Evolutionary conservation across 2,329 filamentous ascomycete genomes (phyloP), one percentile per base, ranked within the genome.

Genomic region (Alternaria ethzedia): DNA sequence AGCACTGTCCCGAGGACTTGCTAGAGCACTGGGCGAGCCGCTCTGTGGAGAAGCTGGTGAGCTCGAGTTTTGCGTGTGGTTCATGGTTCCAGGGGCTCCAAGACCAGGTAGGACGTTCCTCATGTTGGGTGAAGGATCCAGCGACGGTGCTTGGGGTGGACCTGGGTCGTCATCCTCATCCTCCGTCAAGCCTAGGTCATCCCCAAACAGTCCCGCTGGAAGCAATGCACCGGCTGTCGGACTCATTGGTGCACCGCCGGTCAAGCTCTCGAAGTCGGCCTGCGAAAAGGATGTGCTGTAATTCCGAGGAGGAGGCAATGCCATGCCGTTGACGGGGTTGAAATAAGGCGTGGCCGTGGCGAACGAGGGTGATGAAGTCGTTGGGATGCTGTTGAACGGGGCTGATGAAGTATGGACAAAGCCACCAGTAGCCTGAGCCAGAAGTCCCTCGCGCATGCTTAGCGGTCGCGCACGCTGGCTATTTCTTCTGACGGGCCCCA

Each of bases 211-310:
- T 63, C 87, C 88, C 1, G 91, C 91, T 0, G 92, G 92, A 15
- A 96, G 81, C 4, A 95, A 83, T 15, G 90, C 86, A 26, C 91
- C 89, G 3, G 92, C 92, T 5, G 91, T 91, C 2, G 92, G 92
- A 71, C 91, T 94, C 76, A 95, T 87, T 1, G 91, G 91, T 3
- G 90, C 91, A 26, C 87, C 89, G 17, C 85, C 86, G 4, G 86
- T 88, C 36, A 91, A 77, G 17, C 84, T 84, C 61, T 87, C 87
- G 5, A 90, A 80, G 17, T 91, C 89, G 2, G 88, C 86, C 30
- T 91, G 90, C 6, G 87, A 88, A 58, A 89, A 74, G 36, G 73
- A 75, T 9, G 67, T 57, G 43, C 59, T 67, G 56, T 67, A 70
- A 45, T 71, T 75, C 46, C 65, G 72, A 13, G 66, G 72, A 3